Base-by-base conservation (phyloP, 805 yeast genomes). In the Maudiozyma saulgeensis region DNA sequence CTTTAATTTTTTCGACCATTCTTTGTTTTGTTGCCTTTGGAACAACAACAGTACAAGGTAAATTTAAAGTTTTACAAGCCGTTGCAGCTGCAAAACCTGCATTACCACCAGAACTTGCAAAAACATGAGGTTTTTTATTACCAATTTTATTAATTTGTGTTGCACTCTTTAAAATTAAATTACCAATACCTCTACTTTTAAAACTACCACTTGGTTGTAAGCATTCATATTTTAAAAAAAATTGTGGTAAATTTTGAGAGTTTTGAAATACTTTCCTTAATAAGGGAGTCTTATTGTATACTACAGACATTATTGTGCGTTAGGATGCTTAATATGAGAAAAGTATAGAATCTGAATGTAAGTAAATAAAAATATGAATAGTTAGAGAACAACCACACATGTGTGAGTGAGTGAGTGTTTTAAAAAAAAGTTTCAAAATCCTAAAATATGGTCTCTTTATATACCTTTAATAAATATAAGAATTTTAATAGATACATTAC, bases 181-280 rank as follows among this genome's bases (percentile, higher is more conserved):
- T 58, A 6, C 82, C 81, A 28, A 79, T 68, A 0, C 83, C 82
- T 55, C 83, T 66, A 19, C 78, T 66, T 60, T 79, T 79, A 65
- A 78, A 79, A 49, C 79, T 74, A 0, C 82, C 82, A 12, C 79
- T 70, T 6, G 82, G 82, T 55, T 79, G 82, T 31, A 73, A 69
- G 46, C 65, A 68, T 54, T 79, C 82, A 52, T 73, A 70, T 53
- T 79, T 79, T 48, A 78, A 63, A 35, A 71, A 65, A 1, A 77
- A 64, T 16, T 74, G 64, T 25, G 61, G 60, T 18, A 51, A 37
- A 4, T n/a, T 40, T 18, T 51, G 49, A 3, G 53, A 25, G 16
- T 11, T 12, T 23, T 39, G 49, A 31, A 59, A 59, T 16, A 48
- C 40, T 38, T 57, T 56, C 32, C 53, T 57, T 41, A 59, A 43